Percentiles rank a stretch among this genome's conserved stretches.
Conservation (phyloP, 306 rosid genomes). For the Pyrus bretschneideri region DNA sequence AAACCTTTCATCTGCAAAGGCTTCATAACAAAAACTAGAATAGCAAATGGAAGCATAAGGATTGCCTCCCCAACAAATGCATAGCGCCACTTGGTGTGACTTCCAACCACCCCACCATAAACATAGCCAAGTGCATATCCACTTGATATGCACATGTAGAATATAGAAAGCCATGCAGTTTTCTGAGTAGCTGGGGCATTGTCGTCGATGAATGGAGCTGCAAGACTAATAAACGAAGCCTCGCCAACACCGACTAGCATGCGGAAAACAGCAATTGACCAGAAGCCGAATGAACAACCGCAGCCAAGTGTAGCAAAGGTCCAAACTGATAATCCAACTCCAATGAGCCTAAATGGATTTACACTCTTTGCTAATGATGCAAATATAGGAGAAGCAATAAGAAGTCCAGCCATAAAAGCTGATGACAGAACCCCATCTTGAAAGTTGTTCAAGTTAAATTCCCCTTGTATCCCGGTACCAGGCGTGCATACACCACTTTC, state of each 20-base stretch:
- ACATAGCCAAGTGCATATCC: slow-evolving; percentile 84
- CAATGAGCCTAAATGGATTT: slow-evolving; percentile 79
- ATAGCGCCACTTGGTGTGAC: slow-evolving; percentile 52
- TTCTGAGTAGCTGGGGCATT: slow-evolving; percentile 80
- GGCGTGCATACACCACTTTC: slow-evolving; percentile 50
- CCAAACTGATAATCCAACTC: slow-evolving; percentile 85
- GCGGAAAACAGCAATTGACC: slow-evolving; percentile 75
- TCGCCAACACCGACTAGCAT: slow-evolving; percentile 88
- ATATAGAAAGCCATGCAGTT: slow-evolving; percentile 64
- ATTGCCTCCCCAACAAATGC: slow-evolving; percentile 72
- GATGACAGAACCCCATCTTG: slow-evolving; percentile 87
- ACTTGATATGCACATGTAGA: slow-evolving; percentile 81
- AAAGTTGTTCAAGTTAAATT: slow-evolving; percentile 79
- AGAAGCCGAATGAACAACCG: slow-evolving; percentile 58
- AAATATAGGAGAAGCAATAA: slow-evolving; percentile 81
- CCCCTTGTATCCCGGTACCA: slow-evolving; percentile 88
- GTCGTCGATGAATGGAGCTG: slow-evolving; percentile 91
- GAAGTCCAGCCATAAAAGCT: slow-evolving; percentile 96
- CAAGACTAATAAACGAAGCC: slow-evolving; percentile 92
- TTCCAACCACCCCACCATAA: slow-evolving; percentile 74
- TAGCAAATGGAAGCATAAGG: slow-evolving; percentile 80
- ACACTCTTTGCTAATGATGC: slow-evolving; percentile 79
- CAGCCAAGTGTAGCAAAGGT: slow-evolving; percentile 58
- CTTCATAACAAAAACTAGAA: slow-evolving; percentile 59
- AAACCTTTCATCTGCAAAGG: slow-evolving; percentile 77